Conservation (phyloP, 805 yeast genomes). For the Cyberlindnera euphorbiae region DNA sequence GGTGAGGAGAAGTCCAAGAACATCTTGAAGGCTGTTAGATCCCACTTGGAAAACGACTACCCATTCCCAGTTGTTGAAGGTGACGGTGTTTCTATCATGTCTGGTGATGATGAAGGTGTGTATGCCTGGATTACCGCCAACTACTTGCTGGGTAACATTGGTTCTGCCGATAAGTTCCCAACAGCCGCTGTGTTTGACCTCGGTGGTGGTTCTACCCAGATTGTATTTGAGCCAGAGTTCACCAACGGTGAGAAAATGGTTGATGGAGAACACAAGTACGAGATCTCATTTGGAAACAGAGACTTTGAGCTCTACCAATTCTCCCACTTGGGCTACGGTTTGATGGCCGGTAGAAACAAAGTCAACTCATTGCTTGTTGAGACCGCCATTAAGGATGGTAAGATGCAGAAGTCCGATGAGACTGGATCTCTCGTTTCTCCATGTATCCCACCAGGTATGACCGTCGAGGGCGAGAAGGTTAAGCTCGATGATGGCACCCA, state of each 20-base stretch:
- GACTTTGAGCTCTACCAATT: slow-evolving; percentile 83
- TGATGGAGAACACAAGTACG: slow-evolving; percentile 86
- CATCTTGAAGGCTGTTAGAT: slow-evolving; percentile 72
- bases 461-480: slow-evolving; percentile 57
- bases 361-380: slow-evolving; percentile 64
- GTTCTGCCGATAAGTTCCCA: slow-evolving; percentile 61
- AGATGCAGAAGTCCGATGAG: slow-evolving; percentile 34
- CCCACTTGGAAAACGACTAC: slow-evolving; percentile 69
- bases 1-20: slow-evolving; percentile 70
- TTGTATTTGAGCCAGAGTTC: slow-evolving; percentile 93
- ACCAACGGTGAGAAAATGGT: slow-evolving; percentile 53
- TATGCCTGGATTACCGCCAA: slow-evolving; percentile 98
- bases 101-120: slow-evolving; percentile 96
- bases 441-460: slow-evolving; percentile 78
- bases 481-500: slow-evolving; percentile 42
- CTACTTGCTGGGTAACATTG: slow-evolving; percentile 90
- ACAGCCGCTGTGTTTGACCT: slow-evolving; percentile 97
- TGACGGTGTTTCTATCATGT: slow-evolving; percentile 90
- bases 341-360: slow-evolving; percentile 89
- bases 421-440: slow-evolving; percentile 62
- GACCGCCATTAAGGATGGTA: slow-evolving; percentile 38
- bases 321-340: slow-evolving; percentile 93
- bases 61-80: slow-evolving; percentile 90
- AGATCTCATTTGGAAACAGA: slow-evolving; percentile 74
- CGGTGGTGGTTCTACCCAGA: slow-evolving; percentile 98